These are phyloP conservation scores for Lepidium africanum DNA, from an alignment of 345 rosid species.

Conservation along the genomic window DNA sequence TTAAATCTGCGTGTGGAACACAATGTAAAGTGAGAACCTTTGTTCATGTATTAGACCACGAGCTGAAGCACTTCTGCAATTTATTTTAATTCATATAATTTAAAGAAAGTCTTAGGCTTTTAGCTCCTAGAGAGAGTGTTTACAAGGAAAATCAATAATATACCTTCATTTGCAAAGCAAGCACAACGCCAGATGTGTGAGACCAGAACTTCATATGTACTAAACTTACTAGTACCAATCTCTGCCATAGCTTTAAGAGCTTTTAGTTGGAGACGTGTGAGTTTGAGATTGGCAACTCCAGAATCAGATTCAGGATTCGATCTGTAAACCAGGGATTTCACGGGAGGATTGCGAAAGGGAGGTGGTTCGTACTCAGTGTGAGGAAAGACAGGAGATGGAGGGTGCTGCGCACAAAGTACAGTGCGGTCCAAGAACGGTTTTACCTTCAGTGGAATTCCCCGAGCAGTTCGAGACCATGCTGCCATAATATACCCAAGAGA, in stretches of 20 bases:
- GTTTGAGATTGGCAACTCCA: conserved; percentile 9
- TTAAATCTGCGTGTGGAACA: conserved; percentile 3
- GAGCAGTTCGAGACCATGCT: conserved; percentile 24
- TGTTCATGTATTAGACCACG: not conserved
- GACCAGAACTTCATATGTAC: conserved; percentile 26
- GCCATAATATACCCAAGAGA: conserved; percentile 3
- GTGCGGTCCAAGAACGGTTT: conserved; percentile 31
- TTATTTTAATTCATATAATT: not conserved
- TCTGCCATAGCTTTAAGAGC: conserved; percentile 21
- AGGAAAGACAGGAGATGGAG: conserved; percentile 28
- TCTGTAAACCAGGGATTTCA: not conserved
- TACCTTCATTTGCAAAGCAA: conserved; percentile 30
- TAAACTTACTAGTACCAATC: conserved; percentile 7
- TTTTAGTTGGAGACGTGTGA: conserved; percentile 30
- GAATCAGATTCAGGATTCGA: conserved; percentile 21
- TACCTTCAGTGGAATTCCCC: conserved; percentile 8
- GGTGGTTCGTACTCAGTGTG: conserved; percentile 36
- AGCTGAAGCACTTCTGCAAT: not conserved
- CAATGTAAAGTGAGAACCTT: not conserved
- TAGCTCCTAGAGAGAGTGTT: not conserved
- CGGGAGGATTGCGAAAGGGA: conserved; percentile 20
- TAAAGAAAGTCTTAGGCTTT: not conserved
- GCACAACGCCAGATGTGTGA: conserved; percentile 37
- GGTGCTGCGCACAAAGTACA: conserved; percentile 23
- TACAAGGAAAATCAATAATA: not conserved